These are phyloP conservation scores for Golubevia pallescens DNA, from an alignment of 1,284 basidiomycete species.

Conservation along the genomic window DNA sequence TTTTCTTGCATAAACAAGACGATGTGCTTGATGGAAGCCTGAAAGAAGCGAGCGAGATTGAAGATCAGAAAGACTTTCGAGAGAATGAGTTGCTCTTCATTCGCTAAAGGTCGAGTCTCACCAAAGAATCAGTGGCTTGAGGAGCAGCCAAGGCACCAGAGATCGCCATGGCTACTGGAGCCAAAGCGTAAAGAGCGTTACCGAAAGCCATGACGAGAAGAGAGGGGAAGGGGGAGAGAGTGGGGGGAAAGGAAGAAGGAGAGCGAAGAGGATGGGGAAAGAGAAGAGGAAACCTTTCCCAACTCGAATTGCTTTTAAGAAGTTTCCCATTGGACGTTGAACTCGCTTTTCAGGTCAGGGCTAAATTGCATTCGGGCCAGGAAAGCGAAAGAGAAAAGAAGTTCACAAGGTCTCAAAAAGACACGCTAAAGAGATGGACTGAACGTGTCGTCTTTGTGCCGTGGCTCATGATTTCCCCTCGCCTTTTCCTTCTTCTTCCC, in stretches of 20 bases:
- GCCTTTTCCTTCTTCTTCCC: too few species aligned
- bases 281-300: not conserved
- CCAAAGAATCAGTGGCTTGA: not conserved
- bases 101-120: not conserved
- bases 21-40: constrained; percentile 6
- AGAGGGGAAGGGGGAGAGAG: not conserved
- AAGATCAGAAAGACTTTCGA: too few species aligned
- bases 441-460: too few species aligned
- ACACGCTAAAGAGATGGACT: too few species aligned
- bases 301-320: not conserved
- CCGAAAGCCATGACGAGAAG: not conserved
- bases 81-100: too few species aligned
- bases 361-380: too few species aligned
- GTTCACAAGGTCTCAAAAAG: too few species aligned
- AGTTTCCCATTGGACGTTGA: not conserved
- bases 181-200: not conserved
- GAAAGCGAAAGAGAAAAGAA: too few species aligned
- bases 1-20: constrained; percentile 53
- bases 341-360: too few species aligned
- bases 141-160: not conserved
- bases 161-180: not conserved
- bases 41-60: too few species aligned
- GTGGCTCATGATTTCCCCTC: too few species aligned
- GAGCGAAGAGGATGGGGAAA: not conserved
- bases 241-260: not conserved